phyloP scores from a whole-genome alignment of 1,284 basidiomycete species.

The Ustilago tritici region DNA sequence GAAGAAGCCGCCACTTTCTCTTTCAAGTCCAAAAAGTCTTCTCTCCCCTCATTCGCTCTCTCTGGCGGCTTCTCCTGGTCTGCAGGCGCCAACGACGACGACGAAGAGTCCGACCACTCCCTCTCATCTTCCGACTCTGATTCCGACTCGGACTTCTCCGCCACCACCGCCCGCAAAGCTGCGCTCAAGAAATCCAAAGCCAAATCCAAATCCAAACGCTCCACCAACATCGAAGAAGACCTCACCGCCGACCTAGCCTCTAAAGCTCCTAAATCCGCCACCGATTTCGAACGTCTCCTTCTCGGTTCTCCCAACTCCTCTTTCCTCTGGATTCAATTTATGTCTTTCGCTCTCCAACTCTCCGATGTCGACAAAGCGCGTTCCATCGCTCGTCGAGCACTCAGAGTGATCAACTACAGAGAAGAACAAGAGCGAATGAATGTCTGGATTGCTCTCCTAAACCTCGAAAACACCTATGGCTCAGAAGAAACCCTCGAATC shows the following conservation, averaged over 20 bases:
- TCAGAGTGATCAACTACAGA: slow-evolving; percentile 87
- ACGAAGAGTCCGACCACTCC: slow-evolving; percentile 14
- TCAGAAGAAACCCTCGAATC: slow-evolving; percentile 77
- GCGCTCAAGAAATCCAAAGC: slow-evolving; percentile 23
- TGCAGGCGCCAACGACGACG: slow-evolving; percentile 68
- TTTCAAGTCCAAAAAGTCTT: slow-evolving; percentile 26
- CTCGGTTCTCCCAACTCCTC: slow-evolving; percentile 97
- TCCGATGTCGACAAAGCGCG: slow-evolving; percentile 95
- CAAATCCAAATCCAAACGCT: slow-evolving; percentile 35
- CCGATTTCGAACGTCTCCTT: slow-evolving; percentile 93
- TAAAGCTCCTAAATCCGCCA: slow-evolving; percentile 81
- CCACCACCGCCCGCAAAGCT: slow-evolving; percentile 65
- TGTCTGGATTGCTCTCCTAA: slow-evolving; percentile 96
- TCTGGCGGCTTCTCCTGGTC: slow-evolving; percentile 74
- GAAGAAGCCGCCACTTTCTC: slow-evolving; percentile 35
- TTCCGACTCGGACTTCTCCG: slow-evolving; percentile 73
- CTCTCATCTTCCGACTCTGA: slow-evolving; percentile 37
- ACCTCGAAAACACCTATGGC: slow-evolving; percentile 96
- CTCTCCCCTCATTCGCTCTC: slow-evolving; percentile 69
- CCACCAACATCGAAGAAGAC: slow-evolving; percentile 54
- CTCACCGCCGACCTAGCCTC: slow-evolving; percentile 62
- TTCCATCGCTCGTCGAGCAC: slow-evolving; percentile 86
- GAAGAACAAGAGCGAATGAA: slow-evolving; percentile 98
- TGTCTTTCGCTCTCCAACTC: slow-evolving; percentile 96
- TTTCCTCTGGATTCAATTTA: slow-evolving; percentile 98